phyloP scores from a whole-genome alignment of 352 stramenopile genomes.

The Chrysophaeum taylorii region DNA sequence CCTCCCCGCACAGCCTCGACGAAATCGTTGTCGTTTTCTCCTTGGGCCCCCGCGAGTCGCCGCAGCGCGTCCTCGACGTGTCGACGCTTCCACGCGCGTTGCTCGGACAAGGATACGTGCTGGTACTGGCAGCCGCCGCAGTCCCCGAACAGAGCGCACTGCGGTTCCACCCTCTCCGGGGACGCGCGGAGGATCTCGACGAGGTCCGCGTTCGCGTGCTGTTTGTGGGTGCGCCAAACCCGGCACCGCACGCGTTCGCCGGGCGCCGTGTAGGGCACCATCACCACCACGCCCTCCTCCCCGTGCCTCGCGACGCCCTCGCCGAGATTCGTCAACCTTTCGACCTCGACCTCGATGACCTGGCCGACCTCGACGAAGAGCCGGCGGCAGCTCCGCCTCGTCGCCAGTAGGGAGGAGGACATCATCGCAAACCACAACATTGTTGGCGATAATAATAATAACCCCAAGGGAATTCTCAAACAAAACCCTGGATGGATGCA shows the following conservation, averaged over 20 bases:
- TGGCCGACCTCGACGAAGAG: no score
- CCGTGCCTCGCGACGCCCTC: conserved; percentile 47
- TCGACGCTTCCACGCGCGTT: conserved; percentile 53
- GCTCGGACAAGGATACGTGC: conserved; percentile 54
- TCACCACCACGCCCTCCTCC: conserved; percentile 53
- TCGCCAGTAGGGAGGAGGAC: no score
- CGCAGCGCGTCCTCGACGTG: conserved; percentile 50
- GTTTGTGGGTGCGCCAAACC: conserved; percentile 58
- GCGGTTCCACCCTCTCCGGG: conserved; percentile 42
- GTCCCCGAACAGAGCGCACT: conserved; percentile 48
- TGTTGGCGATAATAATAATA: no score
- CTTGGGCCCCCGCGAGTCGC: conserved; percentile 34
- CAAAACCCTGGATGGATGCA: no score
- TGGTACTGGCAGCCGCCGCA: conserved; percentile 77
- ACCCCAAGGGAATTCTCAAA: no score
- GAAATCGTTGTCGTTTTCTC: conserved; percentile 17
- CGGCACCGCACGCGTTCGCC: conserved; percentile 50
- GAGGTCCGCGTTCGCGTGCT: conserved; percentile 63
- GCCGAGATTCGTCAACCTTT: conserved; percentile 59
- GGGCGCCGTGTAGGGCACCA: conserved; percentile 58
- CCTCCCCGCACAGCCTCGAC: conserved; percentile 53
- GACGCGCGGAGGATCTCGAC: conserved; percentile 54
- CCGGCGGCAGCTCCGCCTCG: no score
- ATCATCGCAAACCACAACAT: no score
- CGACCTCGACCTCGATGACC: conserved; percentile 39